Conservation (phyloP, 2,329 filamentous ascomycete species). For the Ceratocystis alfenasii region DNA sequence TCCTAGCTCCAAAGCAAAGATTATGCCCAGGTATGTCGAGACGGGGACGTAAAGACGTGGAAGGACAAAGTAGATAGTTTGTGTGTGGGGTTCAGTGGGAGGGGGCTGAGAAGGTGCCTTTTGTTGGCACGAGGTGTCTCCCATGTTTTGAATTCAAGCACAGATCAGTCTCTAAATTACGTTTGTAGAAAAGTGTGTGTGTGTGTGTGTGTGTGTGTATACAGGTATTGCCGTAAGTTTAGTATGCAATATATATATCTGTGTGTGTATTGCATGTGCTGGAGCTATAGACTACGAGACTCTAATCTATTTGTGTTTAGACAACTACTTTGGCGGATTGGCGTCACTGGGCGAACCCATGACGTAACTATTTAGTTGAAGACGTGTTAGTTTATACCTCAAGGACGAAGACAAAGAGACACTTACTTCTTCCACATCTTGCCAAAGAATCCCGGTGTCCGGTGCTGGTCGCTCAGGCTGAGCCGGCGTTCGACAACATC, state of each 20-base stretch:
- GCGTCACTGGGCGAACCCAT: conserved; percentile 29
- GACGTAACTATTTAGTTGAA: conserved; percentile 23
- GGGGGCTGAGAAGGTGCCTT: background rate
- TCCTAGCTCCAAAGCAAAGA: background rate
- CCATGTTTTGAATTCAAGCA: conserved; percentile 26
- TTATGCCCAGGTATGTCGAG: background rate
- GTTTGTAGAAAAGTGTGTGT: conserved; percentile 24
- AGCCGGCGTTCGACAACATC: conserved; percentile 39
- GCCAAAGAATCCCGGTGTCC: conserved; percentile 39
- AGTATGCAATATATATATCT: background rate
- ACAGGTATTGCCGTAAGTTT: background rate
- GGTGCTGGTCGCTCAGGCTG: conserved; percentile 44
- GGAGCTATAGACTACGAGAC: background rate
- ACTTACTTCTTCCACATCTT: conserved; percentile 47
- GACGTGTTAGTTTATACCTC: conserved; percentile 16
- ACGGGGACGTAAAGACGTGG: conserved; percentile 26
- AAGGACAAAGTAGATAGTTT: conserved; percentile 31
- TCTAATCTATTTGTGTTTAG: background rate
- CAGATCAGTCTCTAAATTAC: conserved; percentile 31
- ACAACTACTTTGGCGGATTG: conserved; percentile 25
- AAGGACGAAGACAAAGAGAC: too few relatives aligned
- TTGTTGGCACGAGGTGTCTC: conserved; percentile 19
- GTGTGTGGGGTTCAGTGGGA: conserved; percentile 25
- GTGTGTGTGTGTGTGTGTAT: background rate
- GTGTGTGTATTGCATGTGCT: background rate